Conservation (phyloP, 1,284 basidiomycete genomes). For the Gastroboletus turbinatus region DNA sequence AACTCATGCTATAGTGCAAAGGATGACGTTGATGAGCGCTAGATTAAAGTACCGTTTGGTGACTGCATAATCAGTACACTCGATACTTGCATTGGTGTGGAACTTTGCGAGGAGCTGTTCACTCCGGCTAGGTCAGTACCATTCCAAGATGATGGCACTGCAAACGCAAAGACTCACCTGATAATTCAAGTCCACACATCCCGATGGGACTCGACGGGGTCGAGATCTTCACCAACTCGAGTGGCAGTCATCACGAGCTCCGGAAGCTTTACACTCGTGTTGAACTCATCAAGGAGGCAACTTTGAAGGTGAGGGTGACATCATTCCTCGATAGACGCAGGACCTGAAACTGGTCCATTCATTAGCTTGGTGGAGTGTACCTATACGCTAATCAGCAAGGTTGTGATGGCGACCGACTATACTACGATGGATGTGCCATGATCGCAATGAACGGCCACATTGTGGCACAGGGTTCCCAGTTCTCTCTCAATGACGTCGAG, state of each 20-base stretch:
- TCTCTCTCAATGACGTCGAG: slow-evolving; percentile 94
- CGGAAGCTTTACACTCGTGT: slow-evolving; percentile 90
- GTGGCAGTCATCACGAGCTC: slow-evolving; percentile 95
- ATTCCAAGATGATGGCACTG: background rate
- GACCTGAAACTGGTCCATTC: background rate
- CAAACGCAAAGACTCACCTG: slow-evolving; percentile 1
- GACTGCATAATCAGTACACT: slow-evolving; percentile 90
- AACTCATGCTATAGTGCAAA: background rate
- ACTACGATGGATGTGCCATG: slow-evolving; percentile 97
- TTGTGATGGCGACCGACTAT: slow-evolving; percentile 95
- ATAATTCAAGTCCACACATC: slow-evolving; percentile 74
- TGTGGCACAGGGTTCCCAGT: slow-evolving; percentile 94
- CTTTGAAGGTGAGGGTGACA: slow-evolving; percentile 68
- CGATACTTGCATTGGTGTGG: slow-evolving; percentile 96
- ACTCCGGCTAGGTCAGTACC: slow-evolving; percentile 82
- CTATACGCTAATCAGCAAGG: slow-evolving; percentile 99
- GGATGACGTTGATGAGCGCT: background rate
- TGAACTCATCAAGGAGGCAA: slow-evolving; percentile 96
- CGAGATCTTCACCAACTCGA: slow-evolving; percentile 98
- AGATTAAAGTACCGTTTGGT: slow-evolving; percentile 89
- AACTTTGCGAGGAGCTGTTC: slow-evolving; percentile 96
- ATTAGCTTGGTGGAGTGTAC: slow-evolving; percentile 91
- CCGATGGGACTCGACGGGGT: slow-evolving; percentile 97
- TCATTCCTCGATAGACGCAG: background rate
- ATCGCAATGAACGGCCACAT: slow-evolving; percentile 94